phyloP scores from a whole-genome alignment of 768 basidiomycete genomes.

The Lentinula detonsa region DNA sequence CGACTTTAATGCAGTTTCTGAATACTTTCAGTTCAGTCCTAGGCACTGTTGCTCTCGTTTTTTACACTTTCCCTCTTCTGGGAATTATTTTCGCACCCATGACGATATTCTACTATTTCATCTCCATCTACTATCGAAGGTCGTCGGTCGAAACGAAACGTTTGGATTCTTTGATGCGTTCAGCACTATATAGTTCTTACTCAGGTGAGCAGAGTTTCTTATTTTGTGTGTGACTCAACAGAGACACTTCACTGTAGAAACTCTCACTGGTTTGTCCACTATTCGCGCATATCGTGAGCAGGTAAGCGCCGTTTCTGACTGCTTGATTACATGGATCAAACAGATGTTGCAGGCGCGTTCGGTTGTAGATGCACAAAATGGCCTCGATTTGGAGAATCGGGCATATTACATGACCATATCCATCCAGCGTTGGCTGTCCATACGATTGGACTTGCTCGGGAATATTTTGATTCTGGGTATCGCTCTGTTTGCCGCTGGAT shows the following conservation, averaged over 20 bases:
- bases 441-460: slow-evolving; percentile 34
- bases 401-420: slow-evolving; percentile 36
- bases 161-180: slow-evolving; percentile 32
- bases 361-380: slow-evolving; percentile 29
- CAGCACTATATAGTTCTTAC: slow-evolving; percentile 25
- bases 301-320: slow-evolving; percentile 8
- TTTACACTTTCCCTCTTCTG: slow-evolving; percentile 33
- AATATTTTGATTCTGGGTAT: slow-evolving; percentile 43
- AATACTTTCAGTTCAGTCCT: slow-evolving; percentile 16
- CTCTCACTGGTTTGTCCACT: slow-evolving; percentile 30
- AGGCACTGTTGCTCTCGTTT: slow-evolving; percentile 28
- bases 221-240: not conserved
- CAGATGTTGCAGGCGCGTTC: slow-evolving; percentile 23
- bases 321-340: not conserved
- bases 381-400: slow-evolving; percentile 28
- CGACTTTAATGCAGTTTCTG: slow-evolving; percentile 2
- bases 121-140: slow-evolving; percentile 29
- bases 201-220: slow-evolving; percentile 14
- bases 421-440: slow-evolving; percentile 23
- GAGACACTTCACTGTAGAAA: slow-evolving; percentile 17
- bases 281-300: slow-evolving; percentile 30
- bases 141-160: slow-evolving; percentile 33
- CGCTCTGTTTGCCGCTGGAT: slow-evolving; percentile 40
- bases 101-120: slow-evolving; percentile 25
- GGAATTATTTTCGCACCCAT: slow-evolving; percentile 27